phyloP scores from a whole-genome alignment of 2,329 filamentous ascomycete genomes.

The Escovopsis weberi region DNA sequence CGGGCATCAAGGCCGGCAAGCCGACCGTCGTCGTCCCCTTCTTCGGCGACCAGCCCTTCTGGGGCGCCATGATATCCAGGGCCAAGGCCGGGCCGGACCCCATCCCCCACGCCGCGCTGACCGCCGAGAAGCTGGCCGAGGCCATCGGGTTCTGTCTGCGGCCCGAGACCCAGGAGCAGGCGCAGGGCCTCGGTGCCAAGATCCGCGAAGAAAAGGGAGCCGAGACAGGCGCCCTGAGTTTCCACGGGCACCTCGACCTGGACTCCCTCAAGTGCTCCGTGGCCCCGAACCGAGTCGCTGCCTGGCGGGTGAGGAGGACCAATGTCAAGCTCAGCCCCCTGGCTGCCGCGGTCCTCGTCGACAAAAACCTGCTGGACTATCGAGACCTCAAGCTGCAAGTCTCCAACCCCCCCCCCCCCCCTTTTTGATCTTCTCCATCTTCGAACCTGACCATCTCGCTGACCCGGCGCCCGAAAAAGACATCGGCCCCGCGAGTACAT shows the following conservation, averaged over 20 bases:
- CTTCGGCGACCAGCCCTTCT: conserved; percentile 75
- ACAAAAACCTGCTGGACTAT: conserved; percentile 49
- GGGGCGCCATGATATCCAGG: conserved; percentile 61
- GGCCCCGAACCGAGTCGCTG: conserved; percentile 51
- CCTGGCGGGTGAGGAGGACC: conserved; percentile 60
- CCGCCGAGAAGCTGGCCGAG: conserved; percentile 47
- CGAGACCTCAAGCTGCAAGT: conserved; percentile 58
- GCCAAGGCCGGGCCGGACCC: conserved; percentile 60
- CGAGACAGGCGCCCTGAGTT: conserved; percentile 48
- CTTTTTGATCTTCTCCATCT: not conserved
- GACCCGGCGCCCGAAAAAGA: conserved; percentile 16
- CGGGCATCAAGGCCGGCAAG: conserved; percentile 65
- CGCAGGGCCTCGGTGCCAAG: conserved; percentile 42
- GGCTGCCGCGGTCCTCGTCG: conserved; percentile 54
- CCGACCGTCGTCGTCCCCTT: conserved; percentile 78
- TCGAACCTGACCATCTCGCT: too few relatives aligned
- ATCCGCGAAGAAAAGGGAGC: conserved; percentile 54
- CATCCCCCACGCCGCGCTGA: conserved; percentile 54
- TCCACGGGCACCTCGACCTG: conserved; percentile 55
- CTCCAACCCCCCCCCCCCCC: too few relatives aligned
- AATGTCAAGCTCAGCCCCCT: conserved; percentile 55
- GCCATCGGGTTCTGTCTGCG: conserved; percentile 48
- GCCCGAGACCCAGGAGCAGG: conserved; percentile 42
- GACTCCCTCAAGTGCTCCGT: conserved; percentile 56
- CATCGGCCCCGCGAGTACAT: conserved; percentile 51